Evolutionary conservation across 2,329 filamentous ascomycete genomes (phyloP), one percentile per base, ranked within the genome.

Genomic region (Exophiala mesophila): DNA sequence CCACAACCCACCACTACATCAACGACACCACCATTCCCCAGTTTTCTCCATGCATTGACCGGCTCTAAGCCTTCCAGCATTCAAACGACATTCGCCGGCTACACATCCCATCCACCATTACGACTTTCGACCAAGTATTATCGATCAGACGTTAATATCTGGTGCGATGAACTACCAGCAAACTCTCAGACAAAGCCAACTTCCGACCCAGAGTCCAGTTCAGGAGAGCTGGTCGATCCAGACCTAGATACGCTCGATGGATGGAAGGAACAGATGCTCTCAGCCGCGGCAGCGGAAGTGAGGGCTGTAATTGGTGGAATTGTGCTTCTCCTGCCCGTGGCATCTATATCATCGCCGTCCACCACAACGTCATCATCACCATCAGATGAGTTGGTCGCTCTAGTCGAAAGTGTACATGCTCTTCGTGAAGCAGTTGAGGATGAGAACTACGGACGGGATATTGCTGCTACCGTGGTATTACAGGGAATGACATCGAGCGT

Each of bases 161-260:
- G 68, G 68, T 67, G 70, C 15, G 68, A 71, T 39, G 67, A 70
- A 50, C 59, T 71, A 9, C 64, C 23, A n/a, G n/a, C n/a, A n/a
- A n/a, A n/a, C n/a, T n/a, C n/a, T n/a, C n/a, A n/a, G n/a, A n/a
- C n/a, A n/a, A n/a, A n/a, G n/a, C 23, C 23, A 26, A 7, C 66
- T 1, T 42, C 20, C 1, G 7, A 12, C 4, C 5, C 45, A 13
- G 19, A 1, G 17, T 34, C 15, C 8, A 32, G 4, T 6, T 33
- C 39, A 29, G 20, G n/a, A 16, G 10, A 29, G 19, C 13, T 15
- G 35, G 7, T 8, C 9, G 37, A 29, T 12, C 30, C 28, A 20
- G 39, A 37, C 18, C 16, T 8, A 9, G 35, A 36, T 5, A 34
- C 41, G 4, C 34, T 47, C 29, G 26, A 36, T 39, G 15, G 45